Conservation (phyloP, 208 protist species). For the Crithidia mellificae region DNA sequence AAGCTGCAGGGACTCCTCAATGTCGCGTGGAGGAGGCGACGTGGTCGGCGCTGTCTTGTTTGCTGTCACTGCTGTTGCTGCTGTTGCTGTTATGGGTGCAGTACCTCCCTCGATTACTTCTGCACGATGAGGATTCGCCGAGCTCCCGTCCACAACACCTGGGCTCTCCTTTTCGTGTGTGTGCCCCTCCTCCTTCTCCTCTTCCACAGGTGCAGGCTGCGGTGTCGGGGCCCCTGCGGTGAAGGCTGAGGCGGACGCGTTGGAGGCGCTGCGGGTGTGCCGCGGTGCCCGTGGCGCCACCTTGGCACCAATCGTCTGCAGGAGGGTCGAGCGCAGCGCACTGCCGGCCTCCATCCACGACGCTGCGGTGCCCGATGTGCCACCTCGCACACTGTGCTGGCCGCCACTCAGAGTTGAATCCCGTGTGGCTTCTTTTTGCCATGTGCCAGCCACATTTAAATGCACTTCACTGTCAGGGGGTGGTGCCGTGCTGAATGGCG, state of each 20-base stretch:
- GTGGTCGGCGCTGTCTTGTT: background rate
- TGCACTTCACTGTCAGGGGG: background rate
- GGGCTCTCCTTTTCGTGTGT: too few species aligned
- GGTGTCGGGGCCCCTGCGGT: background rate
- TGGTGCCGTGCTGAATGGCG: background rate
- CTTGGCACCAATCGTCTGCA: slow-evolving; percentile 23
- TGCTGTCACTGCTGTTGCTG: too few species aligned
- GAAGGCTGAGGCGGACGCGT: background rate
- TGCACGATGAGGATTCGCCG: too few species aligned
- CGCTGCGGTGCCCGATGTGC: too few species aligned
- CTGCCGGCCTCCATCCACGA: slow-evolving; percentile 26
- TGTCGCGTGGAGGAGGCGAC: slow-evolving; percentile 1
- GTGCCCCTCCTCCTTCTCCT: background rate
- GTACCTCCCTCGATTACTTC: too few species aligned
- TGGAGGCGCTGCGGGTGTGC: background rate
- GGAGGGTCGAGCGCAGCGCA: slow-evolving; percentile 22
- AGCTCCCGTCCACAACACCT: too few species aligned
- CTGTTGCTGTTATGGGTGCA: too few species aligned
- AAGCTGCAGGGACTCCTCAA: slow-evolving; percentile 22
- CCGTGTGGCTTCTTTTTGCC: too few species aligned
- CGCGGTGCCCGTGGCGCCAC: slow-evolving; percentile 10
- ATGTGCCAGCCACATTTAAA: background rate
- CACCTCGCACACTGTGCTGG: too few species aligned
- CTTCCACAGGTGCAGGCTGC: background rate
- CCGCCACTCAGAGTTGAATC: too few species aligned